Conservation (phyloP, 1,139 yeast genomes). For the Blastobotrys illinoisensis region DNA sequence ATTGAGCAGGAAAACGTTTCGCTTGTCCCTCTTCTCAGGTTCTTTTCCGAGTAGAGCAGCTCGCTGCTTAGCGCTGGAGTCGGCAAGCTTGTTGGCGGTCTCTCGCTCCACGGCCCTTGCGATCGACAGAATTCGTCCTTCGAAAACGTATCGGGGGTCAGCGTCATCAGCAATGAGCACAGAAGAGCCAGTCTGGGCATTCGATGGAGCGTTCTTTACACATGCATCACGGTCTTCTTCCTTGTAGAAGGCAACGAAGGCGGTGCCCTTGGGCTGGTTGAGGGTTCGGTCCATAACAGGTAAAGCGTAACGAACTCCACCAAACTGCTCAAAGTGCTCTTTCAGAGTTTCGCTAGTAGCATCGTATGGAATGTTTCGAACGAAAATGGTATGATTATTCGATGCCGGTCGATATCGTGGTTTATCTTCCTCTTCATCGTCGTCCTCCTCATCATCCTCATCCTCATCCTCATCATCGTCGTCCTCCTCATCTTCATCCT, state of each 20-base stretch:
- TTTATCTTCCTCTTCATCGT: conserved; percentile 34
- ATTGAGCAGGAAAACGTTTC: conserved; percentile 78
- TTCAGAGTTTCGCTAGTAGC: conserved; percentile 74
- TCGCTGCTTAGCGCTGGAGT: conserved; percentile 67
- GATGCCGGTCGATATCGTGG: conserved; percentile 29
- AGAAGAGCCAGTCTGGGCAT: conserved; percentile 52
- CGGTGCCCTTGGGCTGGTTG: conserved; percentile 89
- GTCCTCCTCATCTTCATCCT: conserved; percentile 23
- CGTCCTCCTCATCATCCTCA: conserved; percentile 25
- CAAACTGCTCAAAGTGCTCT: conserved; percentile 78
- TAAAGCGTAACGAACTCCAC: conserved; percentile 84
- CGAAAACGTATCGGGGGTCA: conserved; percentile 80
- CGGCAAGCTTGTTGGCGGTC: conserved; percentile 73
- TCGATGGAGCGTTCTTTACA: conserved; percentile 67
- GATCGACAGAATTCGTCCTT: conserved; percentile 83
- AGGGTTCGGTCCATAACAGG: conserved; percentile 86
- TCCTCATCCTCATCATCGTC: conserved; percentile 29
- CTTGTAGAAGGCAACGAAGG: conserved; percentile 78
- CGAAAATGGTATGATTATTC: conserved; percentile 48
- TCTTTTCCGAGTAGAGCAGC: conserved; percentile 74
- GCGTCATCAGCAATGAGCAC: conserved; percentile 89
- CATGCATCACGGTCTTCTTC: conserved; percentile 64
- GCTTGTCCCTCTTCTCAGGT: conserved; percentile 58
- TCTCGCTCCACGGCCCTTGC: conserved; percentile 83
- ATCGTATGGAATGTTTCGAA: conserved; percentile 91